A percentile compares a stretch with the other conserved stretches of the same genome.
These are phyloP conservation scores for Acanthochlamys bracteata DNA, from an alignment of 106 monocot species.

Conservation along the genomic window DNA sequence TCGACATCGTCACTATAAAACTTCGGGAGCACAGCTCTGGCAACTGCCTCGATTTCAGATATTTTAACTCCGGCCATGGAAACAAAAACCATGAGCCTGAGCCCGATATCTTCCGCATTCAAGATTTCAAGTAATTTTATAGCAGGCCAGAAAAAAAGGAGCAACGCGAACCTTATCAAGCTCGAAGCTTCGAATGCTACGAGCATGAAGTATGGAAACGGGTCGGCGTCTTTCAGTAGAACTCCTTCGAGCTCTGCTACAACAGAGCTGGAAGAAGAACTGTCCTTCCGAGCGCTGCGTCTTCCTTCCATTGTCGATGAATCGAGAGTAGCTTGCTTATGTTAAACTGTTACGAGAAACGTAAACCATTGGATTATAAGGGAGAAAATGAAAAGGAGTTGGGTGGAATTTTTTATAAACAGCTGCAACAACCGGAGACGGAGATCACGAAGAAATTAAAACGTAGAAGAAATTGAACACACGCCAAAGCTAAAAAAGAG, in stretches of 20 bases:
- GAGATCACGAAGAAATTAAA: too few relatives aligned
- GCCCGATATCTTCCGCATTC: conserved; percentile 9
- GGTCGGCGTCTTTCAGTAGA: conserved; percentile 47
- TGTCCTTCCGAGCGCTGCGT: neutral
- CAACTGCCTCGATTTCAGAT: conserved; percentile 62
- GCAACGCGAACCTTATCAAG: conserved; percentile 44
- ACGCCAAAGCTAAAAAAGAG: too few relatives aligned
- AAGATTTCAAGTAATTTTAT: conserved; percentile 14
- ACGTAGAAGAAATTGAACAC: too few relatives aligned
- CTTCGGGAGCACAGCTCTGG: conserved; percentile 85
- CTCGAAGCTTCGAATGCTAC: conserved; percentile 84
- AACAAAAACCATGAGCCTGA: conserved; percentile 45
- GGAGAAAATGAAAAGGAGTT: too few relatives aligned
- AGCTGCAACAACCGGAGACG: too few relatives aligned
- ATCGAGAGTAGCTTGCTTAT: too few relatives aligned
- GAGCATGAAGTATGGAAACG: conserved; percentile 95
- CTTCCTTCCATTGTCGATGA: neutral
- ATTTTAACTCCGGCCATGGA: conserved; percentile 44
- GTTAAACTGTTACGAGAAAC: too few relatives aligned
- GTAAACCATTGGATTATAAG: too few relatives aligned
- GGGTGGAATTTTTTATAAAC: too few relatives aligned
- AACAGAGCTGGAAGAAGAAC: conserved; percentile 15
- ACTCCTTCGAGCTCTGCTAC: conserved; percentile 67
- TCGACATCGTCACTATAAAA: conserved; percentile 71
- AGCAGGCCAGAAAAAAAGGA: conserved; percentile 57